Evolutionary conservation across 306 rosid species (phyloP).

Genomic region (Gillenia trifoliata): DNA sequence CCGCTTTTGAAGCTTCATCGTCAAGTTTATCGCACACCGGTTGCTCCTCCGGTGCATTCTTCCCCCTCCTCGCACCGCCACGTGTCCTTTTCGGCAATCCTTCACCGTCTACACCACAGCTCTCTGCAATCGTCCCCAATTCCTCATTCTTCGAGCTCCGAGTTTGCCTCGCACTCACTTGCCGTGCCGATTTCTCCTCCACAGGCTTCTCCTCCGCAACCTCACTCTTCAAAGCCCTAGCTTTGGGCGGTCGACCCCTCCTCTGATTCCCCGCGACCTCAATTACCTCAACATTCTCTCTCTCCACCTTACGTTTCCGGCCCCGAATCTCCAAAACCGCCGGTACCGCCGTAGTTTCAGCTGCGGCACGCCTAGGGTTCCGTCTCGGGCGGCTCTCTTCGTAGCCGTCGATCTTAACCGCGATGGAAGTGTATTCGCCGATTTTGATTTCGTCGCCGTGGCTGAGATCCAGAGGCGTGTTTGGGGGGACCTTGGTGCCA

Average conservation of each 20-base stretch:
- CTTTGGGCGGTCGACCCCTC: conserved; percentile 21
- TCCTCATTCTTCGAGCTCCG: conserved; percentile 21
- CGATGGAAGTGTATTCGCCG: conserved; percentile 60
- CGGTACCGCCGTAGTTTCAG: not conserved
- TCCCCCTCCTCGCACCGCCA: conserved; percentile 21
- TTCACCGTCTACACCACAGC: conserved; percentile 19
- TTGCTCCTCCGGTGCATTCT: conserved; percentile 23
- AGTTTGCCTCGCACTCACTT: conserved; percentile 12
- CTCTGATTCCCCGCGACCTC: conserved; percentile 5
- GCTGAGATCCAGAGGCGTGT: conserved; percentile 29
- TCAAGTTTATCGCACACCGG: conserved; percentile 1
- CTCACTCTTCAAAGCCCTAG: conserved; percentile 20
- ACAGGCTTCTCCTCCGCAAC: not conserved
- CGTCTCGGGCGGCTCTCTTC: conserved; percentile 25
- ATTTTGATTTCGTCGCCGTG: conserved; percentile 53
- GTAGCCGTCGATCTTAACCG: conserved; percentile 22
- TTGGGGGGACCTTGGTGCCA: conserved; percentile 28
- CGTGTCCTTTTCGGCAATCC: conserved; percentile 25
- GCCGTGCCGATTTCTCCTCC: not conserved
- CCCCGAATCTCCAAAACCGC: not conserved
- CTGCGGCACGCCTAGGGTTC: conserved; percentile 38
- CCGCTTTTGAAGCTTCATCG: not conserved
- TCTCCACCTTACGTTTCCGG: conserved; percentile 18
- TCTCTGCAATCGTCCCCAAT: not conserved
- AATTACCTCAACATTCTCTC: not conserved